Conservation (phyloP, 108 stramenopile genomes). For the Nitzschia sp. region DNA sequence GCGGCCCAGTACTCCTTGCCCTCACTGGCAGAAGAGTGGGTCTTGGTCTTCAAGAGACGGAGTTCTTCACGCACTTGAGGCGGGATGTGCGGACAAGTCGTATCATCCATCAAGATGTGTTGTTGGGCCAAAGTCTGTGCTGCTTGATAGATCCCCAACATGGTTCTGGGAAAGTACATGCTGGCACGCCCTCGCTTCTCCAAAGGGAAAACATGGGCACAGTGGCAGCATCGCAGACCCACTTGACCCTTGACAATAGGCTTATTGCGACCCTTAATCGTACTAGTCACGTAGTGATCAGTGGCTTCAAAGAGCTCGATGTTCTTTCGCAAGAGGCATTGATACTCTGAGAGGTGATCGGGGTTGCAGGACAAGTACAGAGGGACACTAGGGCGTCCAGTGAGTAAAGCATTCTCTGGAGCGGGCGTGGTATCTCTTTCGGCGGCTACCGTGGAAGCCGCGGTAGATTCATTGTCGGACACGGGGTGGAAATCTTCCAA, state of each 20-base stretch:
- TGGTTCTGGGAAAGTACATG: conserved; percentile 27
- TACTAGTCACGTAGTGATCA: conserved; percentile 9
- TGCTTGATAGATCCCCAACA: conserved; percentile 42
- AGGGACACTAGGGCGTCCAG: conserved; percentile 23
- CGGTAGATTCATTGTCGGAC: background rate
- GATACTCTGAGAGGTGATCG: conserved; percentile 38
- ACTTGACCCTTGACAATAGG: conserved; percentile 41
- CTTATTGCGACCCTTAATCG: conserved; percentile 31
- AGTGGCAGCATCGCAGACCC: conserved; percentile 47
- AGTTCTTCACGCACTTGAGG: conserved; percentile 10
- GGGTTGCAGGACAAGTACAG: conserved; percentile 39
- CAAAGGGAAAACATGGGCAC: conserved; percentile 12
- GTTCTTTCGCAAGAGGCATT: conserved; percentile 40
- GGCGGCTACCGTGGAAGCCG: background rate
- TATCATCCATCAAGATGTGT: conserved; percentile 28
- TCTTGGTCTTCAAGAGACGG: conserved; percentile 1
- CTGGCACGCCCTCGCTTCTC: conserved; percentile 21
- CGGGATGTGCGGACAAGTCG: background rate
- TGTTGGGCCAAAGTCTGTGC: conserved; percentile 38
- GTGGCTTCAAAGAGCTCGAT: conserved; percentile 54
- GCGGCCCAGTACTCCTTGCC: conserved; percentile 29
- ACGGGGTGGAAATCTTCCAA: background rate
- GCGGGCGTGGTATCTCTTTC: background rate
- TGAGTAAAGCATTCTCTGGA: background rate
- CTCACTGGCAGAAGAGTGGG: conserved; percentile 4